Conservation (phyloP, 768 basidiomycete species). For the Pholiota molesta region DNA sequence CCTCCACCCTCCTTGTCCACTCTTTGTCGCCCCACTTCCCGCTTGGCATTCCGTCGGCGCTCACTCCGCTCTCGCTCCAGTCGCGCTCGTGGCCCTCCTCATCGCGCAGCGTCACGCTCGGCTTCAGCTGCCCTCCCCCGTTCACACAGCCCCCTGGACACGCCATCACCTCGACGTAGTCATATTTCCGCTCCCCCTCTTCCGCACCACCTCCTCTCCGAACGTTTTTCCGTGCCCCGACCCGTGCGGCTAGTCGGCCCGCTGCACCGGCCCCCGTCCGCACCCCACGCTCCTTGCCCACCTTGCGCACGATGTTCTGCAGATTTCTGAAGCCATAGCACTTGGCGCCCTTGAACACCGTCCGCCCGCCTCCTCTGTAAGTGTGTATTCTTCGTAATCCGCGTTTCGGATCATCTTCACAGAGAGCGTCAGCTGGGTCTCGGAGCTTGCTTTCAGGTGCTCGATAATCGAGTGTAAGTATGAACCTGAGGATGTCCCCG, state of each 20-base stretch:
- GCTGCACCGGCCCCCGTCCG: slow-evolving; percentile 55
- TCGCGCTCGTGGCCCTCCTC: slow-evolving; percentile 70
- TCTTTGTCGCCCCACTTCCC: slow-evolving; percentile 83
- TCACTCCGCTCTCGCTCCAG: slow-evolving; percentile 60
- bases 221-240: slow-evolving; percentile 28
- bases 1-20: slow-evolving; percentile 83
- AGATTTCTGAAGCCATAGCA: slow-evolving; percentile 98
- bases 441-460: slow-evolving; percentile 46
- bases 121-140: slow-evolving; percentile 88
- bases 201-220: slow-evolving; percentile 31
- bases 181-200: slow-evolving; percentile 56
- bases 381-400: slow-evolving; percentile 78
- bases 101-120: slow-evolving; percentile 41
- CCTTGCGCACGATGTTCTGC: slow-evolving; percentile 93
- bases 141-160: slow-evolving; percentile 98
- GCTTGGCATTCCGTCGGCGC: slow-evolving; percentile 33
- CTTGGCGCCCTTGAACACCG: slow-evolving; percentile 90
- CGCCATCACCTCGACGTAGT: slow-evolving; percentile 98
- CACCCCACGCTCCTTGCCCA: slow-evolving; percentile 83
- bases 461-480: slow-evolving; percentile 83
- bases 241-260: slow-evolving; percentile 33
- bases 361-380: slow-evolving; percentile 50
- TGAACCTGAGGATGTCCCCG: slow-evolving; percentile 90
- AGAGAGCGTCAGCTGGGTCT: slow-evolving; percentile 49
- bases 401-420: slow-evolving; percentile 66